phyloP scores from a whole-genome alignment of 345 rosid species.

The Cardamine chenopodiifolia region DNA sequence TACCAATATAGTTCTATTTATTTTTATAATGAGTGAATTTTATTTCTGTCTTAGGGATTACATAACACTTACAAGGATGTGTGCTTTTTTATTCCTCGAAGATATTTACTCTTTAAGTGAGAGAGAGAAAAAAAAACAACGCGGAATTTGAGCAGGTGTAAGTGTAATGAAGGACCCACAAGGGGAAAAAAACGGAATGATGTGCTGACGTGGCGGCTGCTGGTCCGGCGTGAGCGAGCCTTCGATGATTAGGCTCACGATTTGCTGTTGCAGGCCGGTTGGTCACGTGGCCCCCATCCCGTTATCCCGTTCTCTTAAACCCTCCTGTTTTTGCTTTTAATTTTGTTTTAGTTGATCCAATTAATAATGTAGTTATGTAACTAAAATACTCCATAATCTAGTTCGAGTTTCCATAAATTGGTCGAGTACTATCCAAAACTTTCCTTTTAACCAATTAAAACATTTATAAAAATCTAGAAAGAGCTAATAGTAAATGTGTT shows the following conservation, averaged over 20 bases:
- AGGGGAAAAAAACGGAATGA: slow-evolving; percentile 47
- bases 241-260: slow-evolving; percentile 64
- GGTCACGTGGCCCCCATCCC: slow-evolving; percentile 49
- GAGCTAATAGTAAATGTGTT: background rate
- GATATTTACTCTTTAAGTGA: no score
- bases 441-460: background rate
- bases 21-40: background rate
- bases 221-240: slow-evolving; percentile 80
- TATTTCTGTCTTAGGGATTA: background rate
- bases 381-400: background rate
- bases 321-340: slow-evolving; percentile 11
- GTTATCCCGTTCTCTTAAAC: slow-evolving; percentile 49
- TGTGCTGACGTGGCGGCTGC: slow-evolving; percentile 62
- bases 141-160: slow-evolving; percentile 18
- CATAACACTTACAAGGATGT: background rate
- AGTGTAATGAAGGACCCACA: slow-evolving; percentile 54
- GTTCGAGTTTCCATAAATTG: background rate
- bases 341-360: slow-evolving; percentile 1
- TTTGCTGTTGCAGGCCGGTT: slow-evolving; percentile 56
- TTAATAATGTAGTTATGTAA: background rate
- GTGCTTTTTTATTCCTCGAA: background rate
- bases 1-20: background rate
- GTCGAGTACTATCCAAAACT: background rate
- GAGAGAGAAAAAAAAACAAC: slow-evolving; percentile 17
- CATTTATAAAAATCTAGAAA: background rate